These are phyloP conservation scores for Penicillium dipodomyicola DNA, from an alignment of 495 filamentous ascomycete genomes.

Conservation along the genomic window DNA sequence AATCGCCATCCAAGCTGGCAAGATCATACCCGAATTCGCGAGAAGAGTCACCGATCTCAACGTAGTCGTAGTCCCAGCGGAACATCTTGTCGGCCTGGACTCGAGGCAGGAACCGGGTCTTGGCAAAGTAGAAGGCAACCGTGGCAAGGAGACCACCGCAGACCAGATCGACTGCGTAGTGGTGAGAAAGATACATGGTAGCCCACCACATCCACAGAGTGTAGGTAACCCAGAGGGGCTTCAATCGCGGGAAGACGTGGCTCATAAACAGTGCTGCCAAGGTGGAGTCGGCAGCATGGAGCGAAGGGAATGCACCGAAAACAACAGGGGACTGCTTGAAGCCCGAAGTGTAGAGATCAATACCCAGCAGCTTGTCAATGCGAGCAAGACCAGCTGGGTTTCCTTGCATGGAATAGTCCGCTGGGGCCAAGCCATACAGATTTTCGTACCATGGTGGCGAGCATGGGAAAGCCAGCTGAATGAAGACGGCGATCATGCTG, in stretches of 20 bases:
- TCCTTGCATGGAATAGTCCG: conserved; percentile 85
- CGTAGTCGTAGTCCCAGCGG: conserved; percentile 95
- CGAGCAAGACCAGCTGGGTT: conserved; percentile 83
- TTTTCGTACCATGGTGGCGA: conserved; percentile 97
- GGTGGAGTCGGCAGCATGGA: conserved; percentile 83
- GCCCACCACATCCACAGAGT: conserved; percentile 95
- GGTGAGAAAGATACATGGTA: conserved; percentile 96
- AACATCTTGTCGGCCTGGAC: conserved; percentile 77
- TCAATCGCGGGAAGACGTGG: conserved; percentile 78
- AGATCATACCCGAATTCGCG: conserved; percentile 56
- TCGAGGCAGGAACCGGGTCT: conserved; percentile 75
- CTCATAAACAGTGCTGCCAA: conserved; percentile 91
- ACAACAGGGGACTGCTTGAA: conserved; percentile 88
- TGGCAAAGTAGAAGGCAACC: conserved; percentile 75
- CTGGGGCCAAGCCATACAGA: conserved; percentile 79
- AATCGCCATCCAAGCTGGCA: conserved; percentile 53
- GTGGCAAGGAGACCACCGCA: conserved; percentile 78
- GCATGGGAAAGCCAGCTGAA: conserved; percentile 88
- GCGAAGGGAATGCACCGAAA: conserved; percentile 89
- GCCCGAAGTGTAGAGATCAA: conserved; percentile 86
- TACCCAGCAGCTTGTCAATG: conserved; percentile 83
- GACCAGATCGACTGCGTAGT: conserved; percentile 91
- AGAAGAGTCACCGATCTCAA: conserved; percentile 68
- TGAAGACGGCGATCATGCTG: conserved; percentile 78
- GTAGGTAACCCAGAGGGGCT: conserved; percentile 74